phyloP scores from a whole-genome alignment of 1,284 basidiomycete genomes.

The Melampsora larici-populina region DNA sequence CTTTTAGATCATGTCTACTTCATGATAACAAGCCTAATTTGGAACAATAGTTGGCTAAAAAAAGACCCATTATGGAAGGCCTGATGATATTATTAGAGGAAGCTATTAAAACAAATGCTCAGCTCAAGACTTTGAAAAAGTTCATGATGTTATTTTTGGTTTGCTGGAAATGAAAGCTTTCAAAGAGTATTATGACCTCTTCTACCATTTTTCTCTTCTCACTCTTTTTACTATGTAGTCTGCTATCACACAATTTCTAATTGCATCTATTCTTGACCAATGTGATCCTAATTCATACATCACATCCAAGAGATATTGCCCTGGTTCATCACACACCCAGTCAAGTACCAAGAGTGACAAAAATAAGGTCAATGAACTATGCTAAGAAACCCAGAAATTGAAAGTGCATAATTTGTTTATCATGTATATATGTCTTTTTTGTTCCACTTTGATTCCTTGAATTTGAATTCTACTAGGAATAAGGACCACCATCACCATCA shows the following conservation, averaged over 20 bases:
- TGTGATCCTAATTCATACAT: not conserved
- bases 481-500: not conserved
- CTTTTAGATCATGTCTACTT: not conserved
- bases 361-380: conserved; percentile 7
- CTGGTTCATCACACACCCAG: not conserved
- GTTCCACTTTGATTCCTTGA: not conserved
- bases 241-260: not conserved
- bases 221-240: not conserved
- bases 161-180: conserved; percentile 33
- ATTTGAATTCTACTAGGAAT: not conserved
- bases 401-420: conserved; percentile 16
- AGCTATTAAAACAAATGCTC: conserved; percentile 9
- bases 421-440: too few relatives aligned
- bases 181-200: conserved; percentile 7
- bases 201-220: not conserved
- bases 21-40: not conserved
- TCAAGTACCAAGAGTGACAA: not conserved
- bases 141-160: conserved; percentile 15
- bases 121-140: conserved; percentile 16
- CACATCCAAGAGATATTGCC: not conserved
- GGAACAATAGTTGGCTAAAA: conserved; percentile 23
- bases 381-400: conserved; percentile 6
- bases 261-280: not conserved
- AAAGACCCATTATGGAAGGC: conserved; percentile 2
- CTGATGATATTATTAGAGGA: conserved; percentile 4